phyloP scores from a whole-genome alignment of 176 grass and related monocot genomes.

The Phyllostachys edulis region DNA sequence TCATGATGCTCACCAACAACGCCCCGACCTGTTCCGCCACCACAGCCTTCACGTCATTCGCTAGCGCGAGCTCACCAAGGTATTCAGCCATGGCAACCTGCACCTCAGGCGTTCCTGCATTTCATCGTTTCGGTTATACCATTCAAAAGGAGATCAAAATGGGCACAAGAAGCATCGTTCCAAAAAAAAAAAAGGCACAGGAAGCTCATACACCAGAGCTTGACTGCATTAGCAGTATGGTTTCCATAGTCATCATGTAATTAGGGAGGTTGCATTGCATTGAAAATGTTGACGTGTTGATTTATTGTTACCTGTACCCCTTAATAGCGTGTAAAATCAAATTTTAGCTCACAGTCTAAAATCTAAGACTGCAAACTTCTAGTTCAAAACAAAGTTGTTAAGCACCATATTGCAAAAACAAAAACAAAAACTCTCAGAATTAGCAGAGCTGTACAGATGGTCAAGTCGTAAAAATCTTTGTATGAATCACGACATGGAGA shows the following conservation, averaged over 20 bases:
- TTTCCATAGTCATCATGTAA: no score
- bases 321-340: no score
- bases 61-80: conserved; percentile 63
- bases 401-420: no score
- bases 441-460: background rate
- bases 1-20: conserved; percentile 60
- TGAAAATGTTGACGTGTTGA: background rate
- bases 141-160: background rate
- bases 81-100: conserved; percentile 73
- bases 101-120: conserved; percentile 49
- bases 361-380: no score
- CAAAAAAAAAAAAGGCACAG: background rate
- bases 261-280: background rate
- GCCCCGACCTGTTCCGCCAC: conserved; percentile 65
- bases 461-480: no score
- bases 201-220: background rate
- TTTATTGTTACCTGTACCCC: no score
- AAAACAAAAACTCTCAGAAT: background rate
- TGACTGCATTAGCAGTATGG: no score
- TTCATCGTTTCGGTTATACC: background rate
- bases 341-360: no score
- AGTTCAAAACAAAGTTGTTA: no score
- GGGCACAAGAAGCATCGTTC: no score
- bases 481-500: no score
- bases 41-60: conserved; percentile 63